Base-by-base conservation (phyloP, 2,329 filamentous ascomycete species). In the Sporothrix protearum region DNA sequence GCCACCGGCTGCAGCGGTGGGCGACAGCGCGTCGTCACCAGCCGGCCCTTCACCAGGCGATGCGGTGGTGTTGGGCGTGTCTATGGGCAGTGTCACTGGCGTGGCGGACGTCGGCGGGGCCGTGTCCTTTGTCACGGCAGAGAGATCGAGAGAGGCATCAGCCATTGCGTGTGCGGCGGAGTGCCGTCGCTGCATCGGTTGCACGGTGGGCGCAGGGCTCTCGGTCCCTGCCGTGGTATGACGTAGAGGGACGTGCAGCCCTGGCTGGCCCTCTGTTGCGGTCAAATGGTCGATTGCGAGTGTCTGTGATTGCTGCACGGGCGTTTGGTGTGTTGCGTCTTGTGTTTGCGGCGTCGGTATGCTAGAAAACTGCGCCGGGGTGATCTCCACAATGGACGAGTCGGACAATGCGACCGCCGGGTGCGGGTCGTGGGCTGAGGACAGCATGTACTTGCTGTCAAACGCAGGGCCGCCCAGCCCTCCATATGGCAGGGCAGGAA, bases 301-400 rank as follows among this genome's bases (percentile, higher is more conserved):
- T 4, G 55, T 16, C 33, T 28, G 30, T 36, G n/a, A 33, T 6
- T 51, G 55, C 19, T 63, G 68, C 14, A 5, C 19, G n/a, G 39
- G 63, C 19, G 51, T 53, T 8, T 51, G 49, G 22, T 22, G 28
- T 22, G 12, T 36, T 30, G 55, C 8, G 10, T 30, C 63, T 7
- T n/a, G 63, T 19, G 28, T 25, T 6, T 25, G 63, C 12, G 9
- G 25, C 8, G 39, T 25, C 47, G 51, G 12, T 19, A 68, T 63
- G 10, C 66, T 66, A 16, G 64, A 69, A 25, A 74, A 74, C 45
- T 74, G 73, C 3, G 63, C 49, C 9, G 71, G 49, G 0, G 73
- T 71, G 28, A 74, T 74, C 39, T 74, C 73, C 9, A 74, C 59
- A 28, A 74, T 49, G 19, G 73, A 74, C 51, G 73, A 72, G 25